Evolutionary conservation across 352 stramenopile species (phyloP), one percentile per base, ranked within the genome.

Genomic region (Globisporangium viniferum): DNA sequence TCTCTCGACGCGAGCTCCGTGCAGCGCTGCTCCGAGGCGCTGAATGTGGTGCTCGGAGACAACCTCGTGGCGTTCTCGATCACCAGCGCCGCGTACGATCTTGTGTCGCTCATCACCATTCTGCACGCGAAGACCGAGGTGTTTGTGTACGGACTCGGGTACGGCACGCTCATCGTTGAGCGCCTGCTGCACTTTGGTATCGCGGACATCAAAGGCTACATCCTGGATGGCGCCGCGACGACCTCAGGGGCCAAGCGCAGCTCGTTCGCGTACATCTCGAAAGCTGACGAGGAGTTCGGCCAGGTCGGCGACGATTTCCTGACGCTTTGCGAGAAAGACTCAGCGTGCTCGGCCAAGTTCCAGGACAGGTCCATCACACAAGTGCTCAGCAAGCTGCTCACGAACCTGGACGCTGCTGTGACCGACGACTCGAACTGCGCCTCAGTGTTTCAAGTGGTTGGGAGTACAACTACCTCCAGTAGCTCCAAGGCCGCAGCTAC

Each of bases 71-170:
- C 79, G 2, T 93, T 93, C 68, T 94, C 87, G 27, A 66, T 94
- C 48, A 80, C 83, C 7, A 92, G 84, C 62, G 81, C 76, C 1
- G 78, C 85, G 39, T 73, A 76, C 39, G 87, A 94, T 64, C 51
- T 93, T 31, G 82, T 86, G 54, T 69, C 71, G 27, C 64, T 91
- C 29, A 82, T 93, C 58, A 81, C 77, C 6, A 49, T 84, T 20
- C 53, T 74, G 24, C 79, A 85, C 31, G 62, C 73, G 9, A 69
- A 72, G 8, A 77, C 77, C n/a, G 65, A 75, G 46, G 77, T 84
- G 54, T 77, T 84, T 41, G 67, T 93, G 0, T 94, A 94, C 71
- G 83, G 83, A 0, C 64, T 93, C 7, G 85, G 85, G 15, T 89
- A 89, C 53, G 86, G 84, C n/a, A 87, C 86, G 31, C 77, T 82